phyloP scores from a whole-genome alignment of 1,284 basidiomycete genomes.

The Cryptococcus maquisensis region DNA sequence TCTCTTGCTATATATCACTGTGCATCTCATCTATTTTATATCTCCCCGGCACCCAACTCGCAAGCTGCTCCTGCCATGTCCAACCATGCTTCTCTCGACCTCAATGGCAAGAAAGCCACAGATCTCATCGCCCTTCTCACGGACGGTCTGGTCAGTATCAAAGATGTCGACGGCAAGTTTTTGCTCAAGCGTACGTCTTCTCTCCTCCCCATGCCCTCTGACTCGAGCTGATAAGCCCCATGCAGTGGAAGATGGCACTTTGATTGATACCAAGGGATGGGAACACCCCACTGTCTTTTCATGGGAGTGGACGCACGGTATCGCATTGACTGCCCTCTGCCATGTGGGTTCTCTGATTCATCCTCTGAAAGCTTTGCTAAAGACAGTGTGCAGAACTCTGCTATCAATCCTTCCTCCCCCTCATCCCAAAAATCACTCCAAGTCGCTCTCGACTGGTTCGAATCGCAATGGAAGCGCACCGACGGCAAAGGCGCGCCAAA shows the following conservation, averaged over 20 bases:
- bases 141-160: constrained; percentile 59
- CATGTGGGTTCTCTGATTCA: constrained; percentile 15
- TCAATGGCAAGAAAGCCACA: constrained; percentile 22
- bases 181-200: constrained; percentile 49
- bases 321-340: constrained; percentile 15
- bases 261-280: constrained; percentile 66
- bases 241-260: constrained; percentile 55
- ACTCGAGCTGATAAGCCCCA: neutral
- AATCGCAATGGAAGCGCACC: constrained; percentile 53
- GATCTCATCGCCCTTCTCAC: constrained; percentile 54
- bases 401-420: constrained; percentile 47
- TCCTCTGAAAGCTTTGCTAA: neutral
- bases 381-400: constrained; percentile 26
- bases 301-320: constrained; percentile 66
- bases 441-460: constrained; percentile 58
- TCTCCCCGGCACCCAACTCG: too few species aligned
- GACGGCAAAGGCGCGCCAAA: constrained; percentile 56
- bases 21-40: too few species aligned
- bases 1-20: too few species aligned
- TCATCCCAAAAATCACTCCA: constrained; percentile 50
- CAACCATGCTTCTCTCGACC: neutral
- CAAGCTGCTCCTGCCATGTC: too few species aligned
- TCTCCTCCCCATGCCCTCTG: neutral
- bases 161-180: constrained; percentile 59
- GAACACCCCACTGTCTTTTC: constrained; percentile 38